Percentiles rank a stretch among this genome's conserved stretches.
These are phyloP conservation scores for Nemania sp. DNA, from an alignment of 2,329 filamentous ascomycete genomes.

Conservation along the genomic window DNA sequence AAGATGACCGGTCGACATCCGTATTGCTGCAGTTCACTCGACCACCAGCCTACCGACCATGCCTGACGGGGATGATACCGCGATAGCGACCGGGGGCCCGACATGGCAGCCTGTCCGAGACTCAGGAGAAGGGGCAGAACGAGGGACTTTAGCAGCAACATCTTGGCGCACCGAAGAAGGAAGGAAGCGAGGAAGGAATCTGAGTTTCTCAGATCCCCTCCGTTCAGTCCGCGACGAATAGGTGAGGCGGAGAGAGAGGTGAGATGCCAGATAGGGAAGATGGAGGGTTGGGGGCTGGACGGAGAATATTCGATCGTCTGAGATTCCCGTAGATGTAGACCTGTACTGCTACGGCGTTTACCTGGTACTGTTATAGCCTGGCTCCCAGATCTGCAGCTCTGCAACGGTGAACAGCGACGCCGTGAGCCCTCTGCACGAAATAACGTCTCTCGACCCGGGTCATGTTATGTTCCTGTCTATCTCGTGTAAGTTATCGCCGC, in stretches of 20 bases:
- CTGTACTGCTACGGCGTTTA: background rate
- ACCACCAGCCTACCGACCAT: conserved; percentile 46
- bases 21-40: conserved; percentile 44
- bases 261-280: conserved; percentile 6
- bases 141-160: conserved; percentile 25
- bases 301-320: too few relatives aligned
- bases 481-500: background rate
- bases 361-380: background rate
- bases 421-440: background rate
- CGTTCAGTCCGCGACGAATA: background rate
- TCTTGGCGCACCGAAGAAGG: conserved; percentile 3
- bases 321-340: too few relatives aligned
- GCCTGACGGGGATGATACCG: conserved; percentile 40
- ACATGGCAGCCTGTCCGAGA: conserved; percentile 30
- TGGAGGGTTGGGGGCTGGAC: background rate
- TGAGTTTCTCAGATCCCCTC: background rate
- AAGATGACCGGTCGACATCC: conserved; percentile 48
- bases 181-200: background rate
- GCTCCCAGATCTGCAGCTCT: background rate
- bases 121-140: conserved; percentile 21
- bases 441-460: background rate
- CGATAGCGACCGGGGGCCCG: conserved; percentile 4
- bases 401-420: background rate
- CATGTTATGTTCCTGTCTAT: background rate
- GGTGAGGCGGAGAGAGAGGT: background rate